Base-by-base conservation (phyloP, 2,329 filamentous ascomycete genomes). In the Penicillium sclerotiorum region DNA sequence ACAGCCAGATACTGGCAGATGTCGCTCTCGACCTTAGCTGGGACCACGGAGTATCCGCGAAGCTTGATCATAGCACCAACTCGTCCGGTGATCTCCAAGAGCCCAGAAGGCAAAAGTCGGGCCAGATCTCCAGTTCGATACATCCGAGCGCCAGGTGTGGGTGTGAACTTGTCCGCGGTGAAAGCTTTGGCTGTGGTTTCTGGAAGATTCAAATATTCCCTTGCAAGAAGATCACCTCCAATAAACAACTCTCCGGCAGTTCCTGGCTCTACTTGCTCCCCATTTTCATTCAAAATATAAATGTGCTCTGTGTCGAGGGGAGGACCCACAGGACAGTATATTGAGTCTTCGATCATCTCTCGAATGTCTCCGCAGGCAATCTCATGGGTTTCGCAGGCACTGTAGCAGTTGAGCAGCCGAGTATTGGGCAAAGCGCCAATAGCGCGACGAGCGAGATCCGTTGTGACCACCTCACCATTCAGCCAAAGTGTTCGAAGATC, bases 61-160 rank as follows among this genome's bases (percentile, higher is more conserved):
- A 90, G 80, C 71, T 91, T 91, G 73, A 91, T 90, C 87, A 91
- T 90, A 11, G 84, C 82, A 12, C 87, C 87, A 1, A 89, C 85
- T 44, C 88, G 83, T 27, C 88, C 88, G 6, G 86, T 90, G 52
- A 91, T 90, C 64, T 90, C 87, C 7, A 91, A 76, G 5, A 85
- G 73, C 1, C 88, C 88, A 1, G 81, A 86, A 0, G 85, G 77
- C 6, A 90, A 77, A 32, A 89, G 69, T 2, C 86, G 79, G 0
- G 87, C 88, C 45, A 84, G 77, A 66, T 91, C 88, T 3, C 88
- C 88, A 0, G 88, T 90, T 49, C 82, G 80, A 65, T 91, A 90
- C 83, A 90, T 88, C 17, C 84, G 81, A 12, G 86, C 80, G 22
- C 81, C 84, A 1, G 80, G 73, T 1, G 75, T 77, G 3, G 75